Conservation (phyloP, 192 early-diverging fungal genomes). For the Backusella sp. region DNA sequence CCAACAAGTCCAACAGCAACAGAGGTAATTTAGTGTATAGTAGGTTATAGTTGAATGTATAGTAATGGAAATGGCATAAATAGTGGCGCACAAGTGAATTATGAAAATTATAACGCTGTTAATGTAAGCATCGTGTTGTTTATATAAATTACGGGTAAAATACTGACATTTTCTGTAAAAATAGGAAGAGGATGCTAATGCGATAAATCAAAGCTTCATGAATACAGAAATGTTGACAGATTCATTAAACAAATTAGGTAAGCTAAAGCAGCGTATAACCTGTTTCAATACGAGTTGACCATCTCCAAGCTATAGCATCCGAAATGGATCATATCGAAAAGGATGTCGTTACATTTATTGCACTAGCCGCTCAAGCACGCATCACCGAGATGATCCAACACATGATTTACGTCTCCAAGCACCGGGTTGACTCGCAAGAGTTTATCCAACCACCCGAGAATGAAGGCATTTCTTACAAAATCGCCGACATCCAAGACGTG, state of each 20-base stretch:
- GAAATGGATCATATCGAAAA: conserved; percentile 46
- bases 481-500: conserved; percentile 64
- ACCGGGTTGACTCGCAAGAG: conserved; percentile 63
- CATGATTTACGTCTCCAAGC: conserved; percentile 70
- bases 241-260: conserved; percentile 43
- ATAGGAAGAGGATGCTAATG: background rate
- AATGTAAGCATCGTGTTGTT: background rate
- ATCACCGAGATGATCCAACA: conserved; percentile 60
- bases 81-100: background rate
- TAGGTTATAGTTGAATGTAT: background rate
- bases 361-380: conserved; percentile 68
- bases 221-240: conserved; percentile 36
- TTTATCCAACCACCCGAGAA: conserved; percentile 58
- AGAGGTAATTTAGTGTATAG: background rate
- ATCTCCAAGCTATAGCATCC: background rate
- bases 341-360: conserved; percentile 60
- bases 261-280: background rate
- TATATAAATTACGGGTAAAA: background rate
- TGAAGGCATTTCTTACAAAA: conserved; percentile 63
- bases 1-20: background rate
- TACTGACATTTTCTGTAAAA: background rate
- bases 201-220: conserved; percentile 44
- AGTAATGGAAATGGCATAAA: background rate
- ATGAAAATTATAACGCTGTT: background rate
- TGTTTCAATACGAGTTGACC: background rate